Percentiles rank a stretch among this genome's conserved stretches.
Conservation (phyloP, 306 rosid genomes). For the Acacia melanoxylon region DNA sequence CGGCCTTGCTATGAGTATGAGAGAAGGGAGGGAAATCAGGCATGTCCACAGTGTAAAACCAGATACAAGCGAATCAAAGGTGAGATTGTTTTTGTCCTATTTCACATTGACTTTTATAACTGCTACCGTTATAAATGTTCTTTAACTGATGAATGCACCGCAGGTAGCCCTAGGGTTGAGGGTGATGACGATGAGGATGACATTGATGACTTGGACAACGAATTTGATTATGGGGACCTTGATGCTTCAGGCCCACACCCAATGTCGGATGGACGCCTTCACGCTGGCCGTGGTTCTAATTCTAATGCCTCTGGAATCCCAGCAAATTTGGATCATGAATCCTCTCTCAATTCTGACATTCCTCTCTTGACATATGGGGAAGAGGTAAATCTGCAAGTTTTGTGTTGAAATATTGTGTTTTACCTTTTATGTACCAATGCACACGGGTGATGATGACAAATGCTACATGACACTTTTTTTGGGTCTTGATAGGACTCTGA, state of each 20-base stretch:
- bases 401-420: constrained; percentile 15
- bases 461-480: constrained; percentile 9
- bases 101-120: constrained; percentile 6
- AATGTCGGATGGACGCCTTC: constrained; percentile 52
- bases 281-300: constrained; percentile 50
- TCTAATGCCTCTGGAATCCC: constrained; percentile 49
- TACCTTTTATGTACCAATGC: neutral
- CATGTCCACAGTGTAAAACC: constrained; percentile 94
- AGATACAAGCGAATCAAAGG: constrained; percentile 89
- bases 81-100: constrained; percentile 30
- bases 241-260: constrained; percentile 47
- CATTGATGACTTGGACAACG: constrained; percentile 87
- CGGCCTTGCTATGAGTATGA: constrained; percentile 89
- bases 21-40: constrained; percentile 83
- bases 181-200: constrained; percentile 97
- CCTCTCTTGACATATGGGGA: constrained; percentile 94
- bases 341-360: constrained; percentile 72
- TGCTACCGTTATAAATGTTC: neutral
- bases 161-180: constrained; percentile 94
- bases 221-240: constrained; percentile 64
- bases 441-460: neutral
- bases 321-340: constrained; percentile 50
- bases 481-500: constrained; percentile 64
- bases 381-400: constrained; percentile 59
- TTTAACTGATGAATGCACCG: constrained; percentile 30